A percentile compares a stretch with the other conserved stretches of the same genome.
phyloP scores from a whole-genome alignment of 805 yeast species.

The Myxozyma monticola region DNA sequence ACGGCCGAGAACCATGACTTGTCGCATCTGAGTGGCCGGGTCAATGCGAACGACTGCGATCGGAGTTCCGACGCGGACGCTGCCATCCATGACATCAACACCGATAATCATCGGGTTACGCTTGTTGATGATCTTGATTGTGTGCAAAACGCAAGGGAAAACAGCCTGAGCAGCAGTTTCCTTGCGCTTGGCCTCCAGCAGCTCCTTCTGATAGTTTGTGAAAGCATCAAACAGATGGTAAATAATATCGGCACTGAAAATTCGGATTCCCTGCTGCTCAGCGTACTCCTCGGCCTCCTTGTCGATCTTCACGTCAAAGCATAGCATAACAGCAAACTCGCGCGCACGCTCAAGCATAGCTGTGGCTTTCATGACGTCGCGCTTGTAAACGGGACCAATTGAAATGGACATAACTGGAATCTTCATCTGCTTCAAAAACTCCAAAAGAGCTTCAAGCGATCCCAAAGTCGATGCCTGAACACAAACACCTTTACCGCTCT shows the following conservation, averaged over 20 bases:
- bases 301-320: constrained; percentile 96
- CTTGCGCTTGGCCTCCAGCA: constrained; percentile 85
- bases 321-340: constrained; percentile 94
- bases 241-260: constrained; percentile 94
- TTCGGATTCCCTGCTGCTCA: constrained; percentile 83
- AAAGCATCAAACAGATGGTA: constrained; percentile 95
- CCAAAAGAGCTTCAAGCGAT: constrained; percentile 93
- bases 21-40: constrained; percentile 75
- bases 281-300: constrained; percentile 99
- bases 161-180: constrained; percentile 86
- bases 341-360: constrained; percentile 97
- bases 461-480: constrained; percentile 99
- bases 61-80: constrained; percentile 88
- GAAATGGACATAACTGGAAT: constrained; percentile 99
- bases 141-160: constrained; percentile 92
- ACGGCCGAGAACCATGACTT: constrained; percentile 73
- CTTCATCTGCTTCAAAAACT: constrained; percentile 97
- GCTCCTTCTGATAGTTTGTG: constrained; percentile 83
- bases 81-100: constrained; percentile 94
- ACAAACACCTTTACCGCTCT: constrained; percentile 93
- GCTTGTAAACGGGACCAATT: constrained; percentile 94
- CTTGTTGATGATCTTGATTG: constrained; percentile 94
- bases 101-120: constrained; percentile 99
- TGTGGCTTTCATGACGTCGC: constrained; percentile 97
- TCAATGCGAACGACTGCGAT: constrained; percentile 89